phyloP scores from a whole-genome alignment of 352 stramenopile genomes.

The Poterioochromonas sp. region DNA sequence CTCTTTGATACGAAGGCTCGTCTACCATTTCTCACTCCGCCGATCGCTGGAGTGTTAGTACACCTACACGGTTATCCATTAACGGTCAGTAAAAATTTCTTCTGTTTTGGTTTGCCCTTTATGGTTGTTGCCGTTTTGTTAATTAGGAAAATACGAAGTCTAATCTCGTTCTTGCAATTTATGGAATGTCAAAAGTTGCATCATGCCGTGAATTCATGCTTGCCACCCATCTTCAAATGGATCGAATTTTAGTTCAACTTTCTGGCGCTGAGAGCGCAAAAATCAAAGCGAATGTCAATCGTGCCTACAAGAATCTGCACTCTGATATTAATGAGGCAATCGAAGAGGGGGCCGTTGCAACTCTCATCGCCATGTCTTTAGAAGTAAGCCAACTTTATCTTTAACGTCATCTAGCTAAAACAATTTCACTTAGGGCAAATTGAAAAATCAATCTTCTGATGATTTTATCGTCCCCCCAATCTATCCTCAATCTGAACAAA shows the following conservation, averaged over 20 bases:
- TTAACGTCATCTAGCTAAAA: background rate
- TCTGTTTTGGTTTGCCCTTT: background rate
- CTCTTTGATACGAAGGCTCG: background rate
- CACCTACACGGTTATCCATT: background rate
- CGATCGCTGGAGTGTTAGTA: background rate
- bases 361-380: constrained; percentile 41
- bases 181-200: constrained; percentile 2
- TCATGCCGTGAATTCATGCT: background rate
- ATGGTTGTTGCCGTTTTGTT: background rate
- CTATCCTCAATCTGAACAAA: background rate
- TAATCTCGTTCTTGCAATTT: background rate
- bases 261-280: background rate
- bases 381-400: background rate
- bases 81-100: background rate
- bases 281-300: constrained; percentile 4
- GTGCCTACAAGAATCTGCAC: constrained; percentile 38
- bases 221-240: background rate
- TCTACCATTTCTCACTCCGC: background rate
- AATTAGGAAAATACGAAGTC: background rate
- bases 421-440: background rate
- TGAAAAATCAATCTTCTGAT: background rate
- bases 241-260: background rate
- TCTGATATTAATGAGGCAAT: constrained; percentile 35
- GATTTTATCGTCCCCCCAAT: background rate
- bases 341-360: constrained; percentile 40